Evolutionary conservation across 2,329 filamentous ascomycete genomes (phyloP).

Genomic region (Knoxdaviesia capensis): DNA sequence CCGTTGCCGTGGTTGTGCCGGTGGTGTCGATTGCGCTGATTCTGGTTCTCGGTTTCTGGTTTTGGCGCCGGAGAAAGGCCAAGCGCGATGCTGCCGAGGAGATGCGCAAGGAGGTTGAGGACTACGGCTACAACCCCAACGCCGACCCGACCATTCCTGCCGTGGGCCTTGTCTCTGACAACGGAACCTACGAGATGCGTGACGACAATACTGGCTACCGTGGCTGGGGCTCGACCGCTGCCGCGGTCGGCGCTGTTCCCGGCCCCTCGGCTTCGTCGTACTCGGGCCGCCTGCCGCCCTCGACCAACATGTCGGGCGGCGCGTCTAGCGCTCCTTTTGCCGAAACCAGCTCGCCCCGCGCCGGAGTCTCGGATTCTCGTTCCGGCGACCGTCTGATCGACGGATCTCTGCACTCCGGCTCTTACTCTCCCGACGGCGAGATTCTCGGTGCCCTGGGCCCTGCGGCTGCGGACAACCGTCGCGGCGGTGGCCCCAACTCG

Average conservation of each 20-base stretch:
- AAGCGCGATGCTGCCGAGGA: constrained; percentile 71
- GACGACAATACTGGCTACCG: constrained; percentile 73
- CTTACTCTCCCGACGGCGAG: constrained; percentile 50
- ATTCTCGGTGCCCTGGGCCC: constrained; percentile 70
- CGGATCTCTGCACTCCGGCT: constrained; percentile 14
- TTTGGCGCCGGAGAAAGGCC: constrained; percentile 79
- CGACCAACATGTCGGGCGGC: constrained; percentile 63
- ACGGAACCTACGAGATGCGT: constrained; percentile 50
- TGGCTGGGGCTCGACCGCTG: constrained; percentile 74
- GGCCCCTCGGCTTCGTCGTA: constrained; percentile 12
- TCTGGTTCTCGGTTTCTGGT: constrained; percentile 54
- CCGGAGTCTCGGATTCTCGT: constrained; percentile 45
- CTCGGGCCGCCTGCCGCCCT: constrained; percentile 61
- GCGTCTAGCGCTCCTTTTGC: not conserved
- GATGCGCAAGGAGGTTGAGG: constrained; percentile 86
- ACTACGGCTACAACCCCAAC: constrained; percentile 97
- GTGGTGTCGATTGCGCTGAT: constrained; percentile 74
- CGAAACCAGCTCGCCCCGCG: constrained; percentile 40
- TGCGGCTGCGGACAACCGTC: constrained; percentile 31
- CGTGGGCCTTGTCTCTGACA: constrained; percentile 20
- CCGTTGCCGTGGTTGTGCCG: constrained; percentile 83
- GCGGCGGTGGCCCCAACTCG: constrained; percentile 22
- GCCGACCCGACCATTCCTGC: constrained; percentile 60
- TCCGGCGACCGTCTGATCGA: constrained; percentile 46
- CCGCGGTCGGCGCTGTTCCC: constrained; percentile 12